Percentiles rank a stretch among this genome's conserved stretches.
Evolutionary conservation across 2,329 filamentous ascomycete genomes (phyloP).

Genomic region (Diaporthe longicolla): DNA sequence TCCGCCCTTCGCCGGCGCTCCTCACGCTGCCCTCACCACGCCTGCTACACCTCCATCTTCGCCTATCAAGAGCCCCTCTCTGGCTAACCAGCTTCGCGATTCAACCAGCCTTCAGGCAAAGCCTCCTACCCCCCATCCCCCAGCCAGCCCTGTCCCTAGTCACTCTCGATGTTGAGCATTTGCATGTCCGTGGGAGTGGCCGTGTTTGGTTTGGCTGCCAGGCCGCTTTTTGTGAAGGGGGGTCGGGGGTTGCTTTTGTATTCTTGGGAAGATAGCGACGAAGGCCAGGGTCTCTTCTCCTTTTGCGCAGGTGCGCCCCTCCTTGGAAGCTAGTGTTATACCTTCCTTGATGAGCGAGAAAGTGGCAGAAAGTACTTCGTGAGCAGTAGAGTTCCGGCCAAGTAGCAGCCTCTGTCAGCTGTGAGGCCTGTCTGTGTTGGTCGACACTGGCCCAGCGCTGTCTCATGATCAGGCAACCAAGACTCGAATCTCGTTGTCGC

Average conservation of each 20-base stretch:
- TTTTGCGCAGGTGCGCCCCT: not conserved
- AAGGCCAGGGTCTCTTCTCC: too few species aligned
- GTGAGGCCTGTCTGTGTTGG: not conserved
- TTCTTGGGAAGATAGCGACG: not conserved
- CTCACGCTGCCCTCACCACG: not conserved
- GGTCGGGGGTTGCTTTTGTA: not conserved
- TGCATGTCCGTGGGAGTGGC: not conserved
- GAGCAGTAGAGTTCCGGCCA: not conserved
- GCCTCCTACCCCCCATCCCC: not conserved
- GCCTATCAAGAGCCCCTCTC: not conserved
- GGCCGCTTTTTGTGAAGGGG: not conserved
- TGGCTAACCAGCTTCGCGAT: slow-evolving; percentile 9
- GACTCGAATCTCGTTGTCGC: not conserved
- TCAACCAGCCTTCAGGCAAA: not conserved
- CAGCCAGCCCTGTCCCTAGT: not conserved
- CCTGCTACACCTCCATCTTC: not conserved
- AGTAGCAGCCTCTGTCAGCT: not conserved
- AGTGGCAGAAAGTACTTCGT: too few species aligned
- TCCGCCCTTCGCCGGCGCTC: not conserved
- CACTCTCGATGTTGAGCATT: not conserved
- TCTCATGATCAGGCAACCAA: too few species aligned
- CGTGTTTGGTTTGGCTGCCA: not conserved
- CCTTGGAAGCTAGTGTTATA: too few species aligned
- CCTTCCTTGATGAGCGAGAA: not conserved
- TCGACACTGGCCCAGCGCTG: not conserved